Evolutionary conservation across 2,329 filamentous ascomycete species (phyloP), one percentile per base, ranked within the genome.

Genomic region (Ophiostoma fasciatum): DNA sequence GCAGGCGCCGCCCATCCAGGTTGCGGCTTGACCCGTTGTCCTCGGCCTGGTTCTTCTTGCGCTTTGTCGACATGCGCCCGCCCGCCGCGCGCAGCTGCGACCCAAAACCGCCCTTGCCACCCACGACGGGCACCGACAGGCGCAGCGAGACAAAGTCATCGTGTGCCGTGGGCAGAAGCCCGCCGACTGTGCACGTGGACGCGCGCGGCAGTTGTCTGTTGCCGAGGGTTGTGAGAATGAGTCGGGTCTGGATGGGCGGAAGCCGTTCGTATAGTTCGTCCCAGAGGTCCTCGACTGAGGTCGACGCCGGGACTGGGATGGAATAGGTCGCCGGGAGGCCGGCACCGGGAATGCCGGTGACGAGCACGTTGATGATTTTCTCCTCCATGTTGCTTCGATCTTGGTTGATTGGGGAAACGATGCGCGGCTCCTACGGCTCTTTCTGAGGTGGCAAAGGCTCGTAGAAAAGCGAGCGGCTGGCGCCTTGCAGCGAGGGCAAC

Each of bases 81-180:
- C 92, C 90, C 4, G 90, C 90, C 0, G 92, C 90, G 52, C 92
- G 83, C 26, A 98, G 75, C 57, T 98, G 92, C 2, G 88, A 96
- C 36, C 90, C 90, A 54, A 98, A 98, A 51, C 90, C 90, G 57
- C 90, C 90, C 55, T 98, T 98, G 53, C 92, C 92, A 62, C 92
- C 90, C 48, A 79, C 82, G 27, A 94, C 62, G 6, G 81, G 80
- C 2, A 78, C 65, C 7, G 76, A 78, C 21, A 98, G 73, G 36
- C 85, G 82, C 4, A 98, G 69, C 0, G 85, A 78, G 13, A 98
- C 66, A 46, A 96, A 78, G 23, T 74, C 74, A 62, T 80, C 73
- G 36, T 69, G 44, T 5, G 50, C 47, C 23, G 55, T 52, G 4
- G 67, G 61, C 26, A 90, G 66, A 15, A 85, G 68, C 11, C 66